phyloP scores from a whole-genome alignment of 2,329 filamentous ascomycete genomes.

The Orbilia oligospora region DNA sequence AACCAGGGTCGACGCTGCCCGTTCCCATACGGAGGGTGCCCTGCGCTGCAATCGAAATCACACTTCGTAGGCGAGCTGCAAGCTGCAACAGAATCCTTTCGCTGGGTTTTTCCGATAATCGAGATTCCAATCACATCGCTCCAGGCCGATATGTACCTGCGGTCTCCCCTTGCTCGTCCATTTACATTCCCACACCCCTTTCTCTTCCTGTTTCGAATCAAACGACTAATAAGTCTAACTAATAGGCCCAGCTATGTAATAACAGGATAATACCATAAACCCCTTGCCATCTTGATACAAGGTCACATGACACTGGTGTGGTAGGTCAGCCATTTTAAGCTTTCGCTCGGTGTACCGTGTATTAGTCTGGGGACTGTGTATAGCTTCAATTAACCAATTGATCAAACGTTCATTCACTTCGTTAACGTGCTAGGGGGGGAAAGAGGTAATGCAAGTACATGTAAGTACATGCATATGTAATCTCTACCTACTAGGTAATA shows the following conservation, averaged over 20 bases:
- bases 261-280: background rate
- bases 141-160: slow-evolving; percentile 30
- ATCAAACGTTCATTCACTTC: background rate
- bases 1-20: slow-evolving; percentile 30
- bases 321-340: slow-evolving; percentile 6
- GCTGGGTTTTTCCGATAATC: slow-evolving; percentile 39
- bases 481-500: no score
- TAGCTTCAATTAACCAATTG: no score
- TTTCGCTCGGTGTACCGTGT: background rate
- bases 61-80: slow-evolving; percentile 59
- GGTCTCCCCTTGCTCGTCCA: slow-evolving; percentile 22
- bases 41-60: slow-evolving; percentile 43
- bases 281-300: background rate
- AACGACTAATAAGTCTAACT: background rate
- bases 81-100: slow-evolving; percentile 24
- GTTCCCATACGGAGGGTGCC: slow-evolving; percentile 41
- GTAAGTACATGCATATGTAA: no score
- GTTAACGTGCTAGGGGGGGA: no score
- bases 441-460: no score
- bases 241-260: background rate
- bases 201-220: slow-evolving; percentile 4
- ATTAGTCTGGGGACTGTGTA: no score
- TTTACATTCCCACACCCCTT: slow-evolving; percentile 45
- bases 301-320: slow-evolving; percentile 27
- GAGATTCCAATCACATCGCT: slow-evolving; percentile 47